phyloP scores from a whole-genome alignment of 2,329 filamentous ascomycete genomes.

The Pezicula radicicola region DNA sequence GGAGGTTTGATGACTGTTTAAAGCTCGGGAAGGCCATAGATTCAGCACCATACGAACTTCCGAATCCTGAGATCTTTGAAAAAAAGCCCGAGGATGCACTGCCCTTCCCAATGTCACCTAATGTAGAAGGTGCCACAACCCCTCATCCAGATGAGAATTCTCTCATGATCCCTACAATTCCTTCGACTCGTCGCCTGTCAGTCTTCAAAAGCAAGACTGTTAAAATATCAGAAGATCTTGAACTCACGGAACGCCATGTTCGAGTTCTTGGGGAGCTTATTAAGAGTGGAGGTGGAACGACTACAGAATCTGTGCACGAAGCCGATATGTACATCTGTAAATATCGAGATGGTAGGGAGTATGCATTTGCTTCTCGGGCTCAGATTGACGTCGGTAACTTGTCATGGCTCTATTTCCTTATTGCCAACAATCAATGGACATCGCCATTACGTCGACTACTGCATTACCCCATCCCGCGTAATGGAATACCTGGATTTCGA shows the following conservation, averaged over 20 bases:
- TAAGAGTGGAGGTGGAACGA: conserved; percentile 62
- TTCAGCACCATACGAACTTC: conserved; percentile 81
- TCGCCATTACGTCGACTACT: conserved; percentile 78
- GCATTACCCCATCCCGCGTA: conserved; percentile 81
- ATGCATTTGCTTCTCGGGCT: conserved; percentile 69
- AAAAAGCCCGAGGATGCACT: conserved; percentile 53
- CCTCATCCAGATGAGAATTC: conserved; percentile 34
- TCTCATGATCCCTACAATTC: conserved; percentile 38
- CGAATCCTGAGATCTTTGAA: conserved; percentile 79
- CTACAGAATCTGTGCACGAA: conserved; percentile 62
- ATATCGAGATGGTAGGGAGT: conserved; percentile 78
- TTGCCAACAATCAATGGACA: conserved; percentile 85
- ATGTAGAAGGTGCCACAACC: conserved; percentile 66
- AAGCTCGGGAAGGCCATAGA: conserved; percentile 89
- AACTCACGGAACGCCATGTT: conserved; percentile 63
- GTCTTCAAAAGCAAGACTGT: conserved; percentile 79
- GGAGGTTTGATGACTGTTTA: conserved; percentile 93
- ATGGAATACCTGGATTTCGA: conserved; percentile 77
- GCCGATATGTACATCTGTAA: conserved; percentile 86
- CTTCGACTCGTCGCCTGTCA: conserved; percentile 52
- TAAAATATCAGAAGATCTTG: conserved; percentile 73
- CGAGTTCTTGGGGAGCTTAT: conserved; percentile 71
- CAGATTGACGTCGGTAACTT: conserved; percentile 88
- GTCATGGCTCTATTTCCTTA: conserved; percentile 90
- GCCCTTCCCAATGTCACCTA: conserved; percentile 52